A percentile compares a stretch with the other conserved stretches of the same genome.
phyloP scores from a whole-genome alignment of 805 yeast genomes.

The Clavispora fructus region DNA sequence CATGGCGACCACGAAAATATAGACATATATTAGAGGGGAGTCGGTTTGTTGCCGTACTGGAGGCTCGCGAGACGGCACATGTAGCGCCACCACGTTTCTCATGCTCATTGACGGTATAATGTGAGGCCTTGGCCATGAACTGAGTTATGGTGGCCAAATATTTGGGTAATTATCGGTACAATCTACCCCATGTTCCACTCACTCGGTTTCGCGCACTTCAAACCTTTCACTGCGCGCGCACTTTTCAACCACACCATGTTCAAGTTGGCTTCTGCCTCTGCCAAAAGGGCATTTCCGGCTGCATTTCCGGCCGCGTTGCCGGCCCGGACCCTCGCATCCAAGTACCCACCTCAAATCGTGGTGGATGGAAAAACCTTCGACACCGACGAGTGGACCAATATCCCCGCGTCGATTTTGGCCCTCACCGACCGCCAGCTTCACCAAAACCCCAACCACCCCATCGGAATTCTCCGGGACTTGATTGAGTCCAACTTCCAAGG shows the following conservation, averaged over 20 bases:
- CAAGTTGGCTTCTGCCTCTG: background rate
- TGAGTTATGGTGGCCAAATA: too few relatives aligned
- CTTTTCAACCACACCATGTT: background rate
- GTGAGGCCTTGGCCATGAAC: too few relatives aligned
- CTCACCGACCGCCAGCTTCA: constrained; percentile 73
- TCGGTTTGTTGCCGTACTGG: too few relatives aligned
- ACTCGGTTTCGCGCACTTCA: too few relatives aligned
- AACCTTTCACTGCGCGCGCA: background rate
- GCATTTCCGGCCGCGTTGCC: background rate
- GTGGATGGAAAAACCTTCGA: constrained; percentile 49
- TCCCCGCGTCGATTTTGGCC: constrained; percentile 65
- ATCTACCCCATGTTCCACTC: too few relatives aligned
- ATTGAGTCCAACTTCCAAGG: constrained; percentile 64
- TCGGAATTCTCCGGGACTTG: constrained; percentile 74
- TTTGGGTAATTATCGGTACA: too few relatives aligned
- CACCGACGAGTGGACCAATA: constrained; percentile 80
- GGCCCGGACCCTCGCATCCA: constrained; percentile 1
- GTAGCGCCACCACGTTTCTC: too few relatives aligned
- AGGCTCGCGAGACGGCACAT: too few relatives aligned
- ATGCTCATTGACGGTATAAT: too few relatives aligned
- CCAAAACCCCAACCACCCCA: constrained; percentile 72
- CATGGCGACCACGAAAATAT: too few relatives aligned
- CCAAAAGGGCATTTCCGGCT: background rate
- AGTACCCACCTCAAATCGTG: constrained; percentile 24
- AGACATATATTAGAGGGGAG: too few relatives aligned